Evolutionary conservation across 768 basidiomycete genomes (phyloP), one percentile per base, ranked within the genome.

Genomic region (Dioszegia hungarica): DNA sequence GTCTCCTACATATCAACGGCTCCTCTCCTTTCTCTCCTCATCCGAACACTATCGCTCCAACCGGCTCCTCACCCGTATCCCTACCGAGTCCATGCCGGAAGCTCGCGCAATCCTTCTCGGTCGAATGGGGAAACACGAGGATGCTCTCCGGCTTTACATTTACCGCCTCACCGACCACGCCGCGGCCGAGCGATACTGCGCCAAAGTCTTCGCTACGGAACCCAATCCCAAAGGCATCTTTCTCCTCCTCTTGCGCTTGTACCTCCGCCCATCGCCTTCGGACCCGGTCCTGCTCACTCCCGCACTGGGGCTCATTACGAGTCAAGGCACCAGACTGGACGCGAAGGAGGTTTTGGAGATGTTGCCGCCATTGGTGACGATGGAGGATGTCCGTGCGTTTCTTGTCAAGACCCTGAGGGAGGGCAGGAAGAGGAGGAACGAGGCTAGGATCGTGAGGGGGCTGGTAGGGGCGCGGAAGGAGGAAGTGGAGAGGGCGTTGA

Each of bases 151-250:
- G 69, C 82, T 94, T 14, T 99, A 98, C 72, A 91, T 93, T 5
- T 87, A 97, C 70, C 84, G 85, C 33, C 79, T 98, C 29, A 82
- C 85, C 36, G 87, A 93, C 68, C 90, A 86, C 72, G 59, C 77
- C 25, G 90, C 90, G 60, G 95, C 95, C 0, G 95, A 98, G 79
- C 85, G 88, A 90, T 93, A 99, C 73, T 99, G 95, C 80, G 88
- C 88, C 72, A 84, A 85, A 29, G 81, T 87, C 5, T 89, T 91
- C 73, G 78, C 83, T 43, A 76, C 84, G 14, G 79, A 79, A 14
- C 75, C 84, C 29, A 79, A 81, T 49, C 73, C 75, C 17, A 83
- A 78, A 28, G 78, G 78, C 39, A 83, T 95, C 63, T 99, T 90
- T 80, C 81, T 94, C 51, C 85, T 84, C 1, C 82, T 99, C 2